Evolutionary conservation across 371 early-diverging fungal genomes (phyloP).

Genomic region (Rhizopus microsporus): DNA sequence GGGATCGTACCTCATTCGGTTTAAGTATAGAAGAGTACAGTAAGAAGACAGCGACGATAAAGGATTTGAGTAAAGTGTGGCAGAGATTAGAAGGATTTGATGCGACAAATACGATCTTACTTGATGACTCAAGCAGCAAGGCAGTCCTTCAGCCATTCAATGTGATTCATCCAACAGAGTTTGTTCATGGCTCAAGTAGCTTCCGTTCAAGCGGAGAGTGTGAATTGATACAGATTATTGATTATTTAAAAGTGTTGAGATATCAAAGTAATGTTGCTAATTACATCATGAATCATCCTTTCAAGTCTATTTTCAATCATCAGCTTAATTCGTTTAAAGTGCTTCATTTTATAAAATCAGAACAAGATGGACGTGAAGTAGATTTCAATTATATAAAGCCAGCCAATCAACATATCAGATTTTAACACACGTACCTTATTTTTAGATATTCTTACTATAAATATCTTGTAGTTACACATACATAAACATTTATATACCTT

Average conservation of each 20-base stretch:
- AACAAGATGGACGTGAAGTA: not conserved
- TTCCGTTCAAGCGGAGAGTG: slow-evolving; percentile 36
- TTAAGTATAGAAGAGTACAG: slow-evolving; percentile 47
- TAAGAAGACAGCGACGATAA: slow-evolving; percentile 58
- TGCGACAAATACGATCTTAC: slow-evolving; percentile 65
- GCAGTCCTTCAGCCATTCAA: slow-evolving; percentile 65
- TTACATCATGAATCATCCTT: slow-evolving; percentile 59
- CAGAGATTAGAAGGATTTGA: slow-evolving; percentile 44
- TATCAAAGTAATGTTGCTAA: slow-evolving; percentile 51
- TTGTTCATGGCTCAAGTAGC: slow-evolving; percentile 18
- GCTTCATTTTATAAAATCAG: not conserved
- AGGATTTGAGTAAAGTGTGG: slow-evolving; percentile 65
- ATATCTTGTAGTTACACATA: not conserved
- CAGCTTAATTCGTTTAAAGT: slow-evolving; percentile 6
- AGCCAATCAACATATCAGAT: not conserved
- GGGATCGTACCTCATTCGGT: slow-evolving; percentile 65
- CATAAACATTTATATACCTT: too few species aligned
- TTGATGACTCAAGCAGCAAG: slow-evolving; percentile 73
- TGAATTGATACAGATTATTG: slow-evolving; percentile 51
- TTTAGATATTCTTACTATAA: not conserved
- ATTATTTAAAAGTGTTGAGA: slow-evolving; percentile 47
- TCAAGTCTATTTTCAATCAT: not conserved
- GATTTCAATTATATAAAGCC: not conserved
- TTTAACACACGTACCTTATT: not conserved
- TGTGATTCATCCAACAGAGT: slow-evolving; percentile 45